These are phyloP conservation scores for Mycena vitilis DNA, from an alignment of 768 basidiomycete species.

Conservation along the genomic window DNA sequence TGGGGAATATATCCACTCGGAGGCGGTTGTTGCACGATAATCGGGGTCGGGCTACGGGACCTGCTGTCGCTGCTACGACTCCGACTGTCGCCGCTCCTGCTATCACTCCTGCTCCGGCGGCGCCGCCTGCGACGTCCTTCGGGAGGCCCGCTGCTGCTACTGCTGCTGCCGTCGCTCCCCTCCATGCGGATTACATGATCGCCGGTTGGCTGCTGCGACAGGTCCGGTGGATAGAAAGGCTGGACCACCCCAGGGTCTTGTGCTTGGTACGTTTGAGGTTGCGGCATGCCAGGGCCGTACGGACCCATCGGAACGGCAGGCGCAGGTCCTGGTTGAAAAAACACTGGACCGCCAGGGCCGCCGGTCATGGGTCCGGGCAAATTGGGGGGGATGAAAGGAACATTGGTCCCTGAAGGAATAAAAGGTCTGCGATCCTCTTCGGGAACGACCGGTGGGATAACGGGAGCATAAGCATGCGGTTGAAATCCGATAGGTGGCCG, in stretches of 20 bases:
- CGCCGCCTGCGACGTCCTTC: conserved; percentile 6
- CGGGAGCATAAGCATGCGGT: conserved; percentile 38
- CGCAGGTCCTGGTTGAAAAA: conserved; percentile 4
- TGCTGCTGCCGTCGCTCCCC: background rate
- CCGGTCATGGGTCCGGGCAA: background rate
- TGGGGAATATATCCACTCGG: conserved; percentile 3
- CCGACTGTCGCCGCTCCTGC: conserved; percentile 28
- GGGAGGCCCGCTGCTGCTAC: conserved; percentile 11
- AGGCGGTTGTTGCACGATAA: conserved; percentile 18
- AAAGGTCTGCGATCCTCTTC: conserved; percentile 25
- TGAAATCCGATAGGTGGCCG: conserved; percentile 27
- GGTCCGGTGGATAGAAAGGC: conserved; percentile 17
- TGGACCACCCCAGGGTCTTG: background rate
- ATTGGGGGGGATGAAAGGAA: conserved; percentile 36
- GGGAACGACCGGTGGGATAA: conserved; percentile 55
- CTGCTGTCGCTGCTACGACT: conserved; percentile 35
- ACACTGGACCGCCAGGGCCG: background rate
- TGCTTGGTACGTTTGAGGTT: background rate
- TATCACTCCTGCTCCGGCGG: conserved; percentile 12
- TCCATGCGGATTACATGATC: background rate
- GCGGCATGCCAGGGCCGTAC: conserved; percentile 24
- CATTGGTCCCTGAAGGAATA: conserved; percentile 36
- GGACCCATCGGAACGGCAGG: conserved; percentile 13
- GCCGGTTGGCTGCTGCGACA: background rate
- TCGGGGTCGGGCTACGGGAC: conserved; percentile 17